Base-by-base conservation (phyloP, 495 filamentous ascomycete species). In the Lasiosphaeria hispida region DNA sequence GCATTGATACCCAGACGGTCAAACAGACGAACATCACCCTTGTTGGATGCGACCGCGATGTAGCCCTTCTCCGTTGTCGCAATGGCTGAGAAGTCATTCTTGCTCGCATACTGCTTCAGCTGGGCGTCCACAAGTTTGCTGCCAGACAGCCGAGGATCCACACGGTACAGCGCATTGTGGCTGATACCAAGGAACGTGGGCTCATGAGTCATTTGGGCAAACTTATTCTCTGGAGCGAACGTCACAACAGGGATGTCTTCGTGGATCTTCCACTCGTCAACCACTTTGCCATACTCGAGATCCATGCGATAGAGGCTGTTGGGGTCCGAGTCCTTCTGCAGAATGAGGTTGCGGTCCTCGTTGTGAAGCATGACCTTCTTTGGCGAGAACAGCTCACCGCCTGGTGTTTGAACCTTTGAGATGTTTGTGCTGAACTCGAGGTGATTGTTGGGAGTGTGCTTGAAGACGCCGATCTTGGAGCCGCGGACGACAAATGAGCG, bases 181-280 rank as follows among this genome's bases (percentile, higher is more conserved):
- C 91, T 96, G 13, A 96, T 80, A 71, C 94, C 94, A 4, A 98
- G 80, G 78, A 98, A 97, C 0, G 94, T 91, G 61, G 96, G 90
- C 64, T 96, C 91, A 54, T 85, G 84, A 1, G 91, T 96, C 92
- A 96, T 96, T 80, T 98, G 95, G 4, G 94, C 84, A 65, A 96
- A 98, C 85, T 98, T 98, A 85, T 84, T 96, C 67, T 96, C 93
- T 3, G 95, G 94, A 4, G 87, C 90, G 73, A 97, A 96, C 6
- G 86, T 91, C 15, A 87, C 84, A 50, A 98, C 91, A 0, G 88
- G 83, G 55, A 98, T 97, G 74, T 98, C 91, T 55, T 98, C 92
- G 65, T 98, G 93, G n/a, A 98, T 83, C 63, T 96, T 97, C 94
- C 94, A 98, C 72, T 98, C 95, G 68, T 98, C 95, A 2, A 97